Evolutionary conservation across 129 eudicot genomes (phyloP).

Genomic region (Chrysanthemum makinoi): DNA sequence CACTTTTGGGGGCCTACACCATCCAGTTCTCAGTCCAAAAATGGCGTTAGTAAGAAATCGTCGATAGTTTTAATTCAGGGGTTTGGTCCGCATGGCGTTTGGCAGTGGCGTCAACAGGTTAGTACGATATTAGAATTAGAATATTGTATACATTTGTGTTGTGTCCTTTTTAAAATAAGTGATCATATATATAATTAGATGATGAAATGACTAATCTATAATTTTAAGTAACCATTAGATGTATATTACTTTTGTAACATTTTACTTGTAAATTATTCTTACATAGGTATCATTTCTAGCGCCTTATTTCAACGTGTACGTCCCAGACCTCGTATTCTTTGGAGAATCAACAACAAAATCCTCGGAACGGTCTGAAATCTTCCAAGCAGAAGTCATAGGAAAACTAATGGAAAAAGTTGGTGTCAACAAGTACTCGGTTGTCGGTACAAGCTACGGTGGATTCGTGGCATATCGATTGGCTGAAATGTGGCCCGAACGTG

Average conservation of each 20-base stretch:
- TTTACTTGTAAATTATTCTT: not conserved
- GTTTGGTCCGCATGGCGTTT: slow-evolving; percentile 64
- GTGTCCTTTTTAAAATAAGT: no score
- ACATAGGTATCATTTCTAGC: slow-evolving; percentile 36
- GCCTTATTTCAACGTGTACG: slow-evolving; percentile 40
- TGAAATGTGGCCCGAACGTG: slow-evolving; percentile 70
- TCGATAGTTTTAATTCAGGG: slow-evolving; percentile 57
- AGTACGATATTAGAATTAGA: not conserved
- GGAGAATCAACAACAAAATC: slow-evolving; percentile 62
- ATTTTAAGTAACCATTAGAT: not conserved
- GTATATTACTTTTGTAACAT: not conserved
- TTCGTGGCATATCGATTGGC: slow-evolving; percentile 76
- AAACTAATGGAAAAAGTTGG: slow-evolving; percentile 64
- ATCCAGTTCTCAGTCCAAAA: slow-evolving; percentile 9
- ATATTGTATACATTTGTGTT: no score
- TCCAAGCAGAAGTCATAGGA: slow-evolving; percentile 50
- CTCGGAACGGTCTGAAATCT: slow-evolving; percentile 57
- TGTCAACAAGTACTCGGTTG: slow-evolving; percentile 47
- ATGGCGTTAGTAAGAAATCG: slow-evolving; percentile 28
- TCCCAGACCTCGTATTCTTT: slow-evolving; percentile 69
- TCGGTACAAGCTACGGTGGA: slow-evolving; percentile 85
- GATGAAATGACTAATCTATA: no score
- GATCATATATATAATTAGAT: no score
- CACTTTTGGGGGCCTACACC: slow-evolving; percentile 57
- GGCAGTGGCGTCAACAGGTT: slow-evolving; percentile 81